Percentiles rank a stretch among this genome's conserved stretches.
These are phyloP conservation scores for Aspergillus jensenii DNA, from an alignment of 2,329 filamentous ascomycete species.

Conservation along the genomic window DNA sequence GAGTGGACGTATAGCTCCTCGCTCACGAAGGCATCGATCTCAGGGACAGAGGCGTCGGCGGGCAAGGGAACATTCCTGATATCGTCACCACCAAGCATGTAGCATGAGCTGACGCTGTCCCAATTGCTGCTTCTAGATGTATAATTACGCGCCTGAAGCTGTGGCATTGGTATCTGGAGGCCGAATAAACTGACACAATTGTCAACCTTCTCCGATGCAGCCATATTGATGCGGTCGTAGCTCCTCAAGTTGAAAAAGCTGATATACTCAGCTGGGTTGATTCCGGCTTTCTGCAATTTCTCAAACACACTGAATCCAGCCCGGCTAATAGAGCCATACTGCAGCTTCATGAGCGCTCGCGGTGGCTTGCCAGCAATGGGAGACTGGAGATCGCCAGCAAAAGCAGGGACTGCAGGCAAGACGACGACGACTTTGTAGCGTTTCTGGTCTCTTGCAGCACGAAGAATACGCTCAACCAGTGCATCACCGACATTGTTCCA, in stretches of 20 bases:
- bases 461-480: not conserved
- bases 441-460: not conserved
- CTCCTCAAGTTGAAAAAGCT: not conserved
- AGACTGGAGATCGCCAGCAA: not conserved
- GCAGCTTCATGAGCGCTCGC: not conserved
- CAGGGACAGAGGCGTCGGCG: not conserved
- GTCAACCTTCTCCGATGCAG: not conserved
- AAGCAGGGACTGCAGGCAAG: not conserved
- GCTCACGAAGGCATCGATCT: not conserved
- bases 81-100: not conserved
- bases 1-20: constrained; percentile 1
- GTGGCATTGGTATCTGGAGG: not conserved
- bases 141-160: no score
- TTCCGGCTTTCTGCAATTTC: not conserved
- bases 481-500: not conserved
- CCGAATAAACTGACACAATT: not conserved
- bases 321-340: not conserved
- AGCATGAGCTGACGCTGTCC: not conserved
- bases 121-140: not conserved
- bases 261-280: not conserved
- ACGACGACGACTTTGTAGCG: not conserved
- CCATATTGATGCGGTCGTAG: not conserved
- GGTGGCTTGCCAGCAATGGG: not conserved
- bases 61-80: not conserved
- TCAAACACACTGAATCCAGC: not conserved